Evolutionary conservation across 1,284 basidiomycete species (phyloP), one percentile per base, ranked within the genome.

Genomic region (Cutaneotrichosporon sp.): DNA sequence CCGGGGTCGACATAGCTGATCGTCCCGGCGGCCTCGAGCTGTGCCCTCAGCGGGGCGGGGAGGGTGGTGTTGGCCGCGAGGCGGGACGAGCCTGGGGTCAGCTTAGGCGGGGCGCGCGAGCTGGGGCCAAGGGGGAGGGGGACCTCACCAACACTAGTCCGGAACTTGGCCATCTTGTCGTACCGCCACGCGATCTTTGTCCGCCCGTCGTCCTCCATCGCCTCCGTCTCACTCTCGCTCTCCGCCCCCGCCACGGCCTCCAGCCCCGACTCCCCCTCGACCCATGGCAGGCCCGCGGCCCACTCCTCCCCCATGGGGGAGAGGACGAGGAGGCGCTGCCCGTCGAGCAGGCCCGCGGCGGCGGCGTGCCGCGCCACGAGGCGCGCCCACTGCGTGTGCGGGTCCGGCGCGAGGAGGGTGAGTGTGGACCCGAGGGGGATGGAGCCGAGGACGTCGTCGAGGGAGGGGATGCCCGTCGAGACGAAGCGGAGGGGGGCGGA

Each of bases 371-470:
- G 89, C 70, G 92, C 87, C 2, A 97, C 82, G 33, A 99, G 85
- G 66, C 91, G 87, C 3, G 88, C 87, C 80, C 97, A 97, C 14
- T 90, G 87, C 7, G 92, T 88, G 72, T 95, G 89, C 27, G 83
- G 77, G 80, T 97, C 91, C 0, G 93, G 89, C 22, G 91, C 87
- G 43, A 91, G 84, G 45, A 94, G 80, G 34, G 89, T 82, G 43
- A 91, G 78, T 11, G 85, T 84, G 61, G 89, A 89, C 14, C 90
- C 89, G 51, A 95, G 83, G 18, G 95, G 92, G n/a, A 97, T 79
- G 16, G 92, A 92, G 61, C 92, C 93, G 34, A 98, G 85, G 61
- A 98, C 85, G 74, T 99, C 97, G 78, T 99, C 95, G n/a, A 99
- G 83, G 5, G 94, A 93, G 14, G 92, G 87, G 6, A 98, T 87